Evolutionary conservation across 768 basidiomycete species (phyloP), one percentile per base, ranked within the genome.

Genomic region (Hemileccinum impolitum): DNA sequence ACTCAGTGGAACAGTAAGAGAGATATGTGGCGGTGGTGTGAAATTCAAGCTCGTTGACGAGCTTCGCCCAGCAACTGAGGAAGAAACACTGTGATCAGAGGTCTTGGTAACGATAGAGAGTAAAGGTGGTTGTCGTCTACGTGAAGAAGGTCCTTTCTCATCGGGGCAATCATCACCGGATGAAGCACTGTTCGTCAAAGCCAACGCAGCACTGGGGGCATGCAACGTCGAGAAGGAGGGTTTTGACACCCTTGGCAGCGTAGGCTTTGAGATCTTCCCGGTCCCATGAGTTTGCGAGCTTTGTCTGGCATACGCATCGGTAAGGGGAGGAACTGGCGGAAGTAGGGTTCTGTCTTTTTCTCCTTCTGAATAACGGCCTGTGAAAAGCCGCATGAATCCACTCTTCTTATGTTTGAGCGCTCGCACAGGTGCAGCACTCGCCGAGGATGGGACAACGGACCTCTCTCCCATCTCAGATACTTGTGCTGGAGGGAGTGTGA

Each of bases 341-440:
- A 77, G 77, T 8, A 67, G 65, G 5, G 59, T 62, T 49, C 61
- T 68, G 18, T 79, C 75, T 35, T 54, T 69, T 9, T 67, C 64
- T 21, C 51, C 63, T 42, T 65, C 64, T 12, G 53, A 48, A 48
- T 36, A 54, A 43, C 75, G 75, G 15, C 75, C 74, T 58, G 84
- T 81, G 62, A 91, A 90, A 11, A 92, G 68, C 43, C 85, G 74
- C 83, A 91, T 79, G 61, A 92, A 88, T 3, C 78, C 89, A 54
- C 88, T 90, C 64, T 85, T 90, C 72, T 86, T 90, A 51, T 85
- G 84, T 57, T 79, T 87, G 43, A 91, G 64, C 2, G 68, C 55
- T 57, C 80, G 85, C 10, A 70, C 71, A 23, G 70, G 59, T 42
- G 62, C 19, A 13, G 41, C 32, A 14, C 31, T 54, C 25, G 9